Evolutionary conservation across 2,329 filamentous ascomycete genomes (phyloP), one percentile per base, ranked within the genome.

Genomic region (Metarhizium guizhouense): DNA sequence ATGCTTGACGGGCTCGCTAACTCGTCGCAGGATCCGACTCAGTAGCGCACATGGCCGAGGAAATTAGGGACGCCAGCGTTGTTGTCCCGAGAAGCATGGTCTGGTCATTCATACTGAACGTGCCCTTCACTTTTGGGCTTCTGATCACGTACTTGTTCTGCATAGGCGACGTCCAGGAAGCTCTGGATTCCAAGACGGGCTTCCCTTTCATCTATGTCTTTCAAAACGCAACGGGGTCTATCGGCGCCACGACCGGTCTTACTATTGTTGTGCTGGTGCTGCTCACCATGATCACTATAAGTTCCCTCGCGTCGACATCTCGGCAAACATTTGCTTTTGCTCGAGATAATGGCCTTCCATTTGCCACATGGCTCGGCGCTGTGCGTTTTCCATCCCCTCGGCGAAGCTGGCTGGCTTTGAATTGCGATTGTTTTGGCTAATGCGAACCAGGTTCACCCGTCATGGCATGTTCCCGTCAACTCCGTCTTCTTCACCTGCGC

Each of bases 341-440:
- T 3, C 64, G 72, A 14, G 72, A 74, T 58, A 64, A 69, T 18
- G 71, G 68, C 10, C 59, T 63, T 14, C 61, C 59, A 7, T 62
- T 60, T 56, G 58, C 62, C 30, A 48, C 57, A 57, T 50, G 54
- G 57, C 56, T 60, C 20, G 59, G 60, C 7, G 42, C 53, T 13
- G 55, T 57, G 50, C 49, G 57, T 55, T 18, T 6, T 14, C 25
- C 42, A 32, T 1, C 4, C 25, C 25, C 25, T 4, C 25, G 25
- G 13, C 51, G 16, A 18, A 43, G 4, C 11, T 49, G 13, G 32
- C 47, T 5, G 38, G 11, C 20, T 25, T 34, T 16, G 6, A 7
- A 34, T 20, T 49, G 47, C 20, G 25, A 3, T 25, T 25, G 4
- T 16, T 51, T 38, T 50, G 10, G 32, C 42, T 51, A 6, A 5